Evolutionary conservation across 345 rosid species (phyloP), one percentile per base, ranked within the genome.

Genomic region (Pugionium cornutum): DNA sequence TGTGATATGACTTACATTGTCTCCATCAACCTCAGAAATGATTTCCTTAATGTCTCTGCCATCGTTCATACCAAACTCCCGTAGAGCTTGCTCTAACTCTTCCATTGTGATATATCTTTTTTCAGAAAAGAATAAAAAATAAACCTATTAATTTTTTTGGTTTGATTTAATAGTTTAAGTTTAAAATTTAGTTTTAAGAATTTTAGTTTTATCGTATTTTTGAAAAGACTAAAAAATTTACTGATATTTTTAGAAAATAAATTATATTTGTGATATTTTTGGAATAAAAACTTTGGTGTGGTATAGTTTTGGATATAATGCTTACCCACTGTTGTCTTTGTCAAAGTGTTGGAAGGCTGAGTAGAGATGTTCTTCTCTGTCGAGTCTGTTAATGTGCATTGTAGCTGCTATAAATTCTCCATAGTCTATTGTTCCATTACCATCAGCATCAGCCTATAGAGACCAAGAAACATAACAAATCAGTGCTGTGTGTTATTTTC

Each of bases 51-150:
- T 80, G 72, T 86, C 96, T 53, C 79, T 79, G 25, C 87, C 96
- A 62, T 88, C 94, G 2, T 72, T 80, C 91, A 90, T 86, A 40
- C 97, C 96, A 49, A 69, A 90, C 18, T 88, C 96, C 4, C 81
- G 78, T 2, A 92, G 87, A 42, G 92, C 98, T 85, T 88, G 90
- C 68, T 88, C 96, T 11, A 92, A 79, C 77, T 92, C 97, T 76
- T 88, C 96, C 46, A 81, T 90, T 30, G 98, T 88, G 42, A 94
- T 84, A 60, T 64, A 90, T 54, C 97, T 29, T 18, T 18, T 18
- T 18, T 18, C 0, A 18, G 18, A 18, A 18, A 18, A 18, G 18
- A 18, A 18, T 18, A 18, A 18, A 18, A 18, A 18, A 18, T 18
- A 18, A 18, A 18, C 18, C 18, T 0, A 18, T 18, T 18, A 18